Evolutionary conservation across 257 asterid genomes (phyloP).

Genomic region (Primulina eburnea): DNA sequence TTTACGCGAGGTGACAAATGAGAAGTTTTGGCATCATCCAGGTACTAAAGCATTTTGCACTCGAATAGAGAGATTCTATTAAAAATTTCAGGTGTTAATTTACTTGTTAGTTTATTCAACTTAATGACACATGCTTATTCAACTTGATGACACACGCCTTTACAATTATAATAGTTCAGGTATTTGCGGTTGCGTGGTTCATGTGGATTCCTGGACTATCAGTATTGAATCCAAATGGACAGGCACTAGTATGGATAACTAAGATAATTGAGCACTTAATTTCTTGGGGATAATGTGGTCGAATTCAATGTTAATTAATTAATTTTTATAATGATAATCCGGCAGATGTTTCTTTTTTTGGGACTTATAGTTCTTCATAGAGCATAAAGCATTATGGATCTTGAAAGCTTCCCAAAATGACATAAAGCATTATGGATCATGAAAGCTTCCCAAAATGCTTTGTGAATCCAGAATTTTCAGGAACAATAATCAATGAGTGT

Average conservation of each 20-base stretch:
- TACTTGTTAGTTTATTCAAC: too few species aligned
- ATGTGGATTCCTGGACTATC: background rate
- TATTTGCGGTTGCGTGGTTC: background rate
- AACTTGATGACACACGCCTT: too few species aligned
- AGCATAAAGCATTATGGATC: background rate
- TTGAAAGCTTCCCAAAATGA: too few species aligned
- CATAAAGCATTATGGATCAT: background rate
- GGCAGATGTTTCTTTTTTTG: background rate
- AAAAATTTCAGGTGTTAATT: too few species aligned
- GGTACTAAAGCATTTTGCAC: constrained; percentile 42
- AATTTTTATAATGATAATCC: background rate
- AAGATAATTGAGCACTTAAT: background rate
- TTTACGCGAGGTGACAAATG: constrained; percentile 93
- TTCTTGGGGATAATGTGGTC: background rate
- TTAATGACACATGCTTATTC: too few species aligned
- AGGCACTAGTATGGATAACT: background rate
- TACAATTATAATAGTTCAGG: too few species aligned
- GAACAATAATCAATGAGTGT: background rate
- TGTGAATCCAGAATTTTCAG: background rate
- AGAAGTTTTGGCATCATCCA: constrained; percentile 93
- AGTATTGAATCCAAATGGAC: background rate
- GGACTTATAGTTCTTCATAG: background rate
- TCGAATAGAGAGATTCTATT: background rate
- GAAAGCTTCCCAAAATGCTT: background rate
- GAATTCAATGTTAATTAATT: too few species aligned